Base-by-base conservation (phyloP, 2,329 filamentous ascomycete species). In the Verticillium albo-atrum region DNA sequence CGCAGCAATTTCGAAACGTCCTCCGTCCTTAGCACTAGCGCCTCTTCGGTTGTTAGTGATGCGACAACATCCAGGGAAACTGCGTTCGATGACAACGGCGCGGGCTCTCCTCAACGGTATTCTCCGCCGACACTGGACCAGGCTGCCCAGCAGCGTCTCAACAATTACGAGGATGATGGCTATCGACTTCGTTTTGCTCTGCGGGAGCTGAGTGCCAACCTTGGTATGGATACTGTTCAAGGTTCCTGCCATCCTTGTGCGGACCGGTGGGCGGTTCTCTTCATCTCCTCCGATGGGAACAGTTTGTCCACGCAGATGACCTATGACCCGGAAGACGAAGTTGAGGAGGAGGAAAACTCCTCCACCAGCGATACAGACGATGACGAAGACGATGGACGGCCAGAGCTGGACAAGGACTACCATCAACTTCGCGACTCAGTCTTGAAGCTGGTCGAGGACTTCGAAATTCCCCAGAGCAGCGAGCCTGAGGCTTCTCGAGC, bases 231-330 rank as follows among this genome's bases (percentile, higher is more conserved):
- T 15, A 82, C 79, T 14, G 79, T 88, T 20, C 85, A 87, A 55
- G 89, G 89, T 25, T 79, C 84, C 15, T 89, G 87, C 58, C 90
- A 95, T 67, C 91, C 91, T 9, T 94, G 90, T 62, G 88, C 89
- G 1, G 92, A 96, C 73, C 82, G 88, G 59, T 96, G 92, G 92
- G 84, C 89, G 4, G 88, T 95, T 6, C 77, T 96, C 9, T 94
- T 93, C 67, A 85, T 96, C 59, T 89, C 89, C 0, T 75, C 85
- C 1, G 87, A 92, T 71, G 90, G 91, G 32, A 87, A 85, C 67
- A 80, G 80, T 56, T 77, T 96, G 47, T 88, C 87, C 7, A 83
- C 87, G 3, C 82, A 88, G 53, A 90, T 92, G 88, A 86, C 81
- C 37, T 91, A 90, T 72, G 90, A 86, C 61, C 82, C 82, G 1